Base-by-base conservation (phyloP, 768 basidiomycete genomes). In the Suillus subalutaceus region DNA sequence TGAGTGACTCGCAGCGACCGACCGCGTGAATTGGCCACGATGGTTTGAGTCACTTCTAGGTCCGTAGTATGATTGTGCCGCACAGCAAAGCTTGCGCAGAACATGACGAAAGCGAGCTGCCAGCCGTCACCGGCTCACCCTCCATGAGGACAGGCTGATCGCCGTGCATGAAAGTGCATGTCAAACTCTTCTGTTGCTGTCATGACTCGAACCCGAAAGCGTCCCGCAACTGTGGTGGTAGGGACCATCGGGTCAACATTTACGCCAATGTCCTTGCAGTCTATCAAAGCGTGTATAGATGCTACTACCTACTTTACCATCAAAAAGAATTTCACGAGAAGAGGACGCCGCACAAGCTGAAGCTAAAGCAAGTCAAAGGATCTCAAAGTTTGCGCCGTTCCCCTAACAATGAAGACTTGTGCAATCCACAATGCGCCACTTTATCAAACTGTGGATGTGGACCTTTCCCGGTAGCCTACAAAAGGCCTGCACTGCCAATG, bases 371-470 rank as follows among this genome's bases (percentile, higher is more conserved):
- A 50, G 23, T 26, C 6, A 23, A 50, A 23, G 6, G 38, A 30
- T 43, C 38, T 9, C 7, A n/a, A 57, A 20, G 35, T 37, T 20
- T 13, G 13, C 38, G 40, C 23, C 41, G 62, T 52, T 44, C 46
- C 52, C 48, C 48, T 40, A 48, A 32, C 53, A 55, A 18, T 32
- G 7, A 38, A 18, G 53, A 30, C n/a, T 74, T 67, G 74, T 74
- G 66, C 71, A 66, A 6, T 62, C 60, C 3, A 67, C 58, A 41
- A 41, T 41, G 26, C 13, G 40, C 40, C 26, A 30, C 23, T 30
- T 6, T 16, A 41, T 40, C 26, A 41, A 41, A 43, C 12, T 30
- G 58, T 60, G 40, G 26, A 60, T 60, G 26, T 60, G 58, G 40
- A 26, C 15, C 3, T 12, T 18, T 60, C 26, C 10, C 6, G 18